Conservation (phyloP, 495 filamentous ascomycete genomes). For the Filosporella fistucella region DNA sequence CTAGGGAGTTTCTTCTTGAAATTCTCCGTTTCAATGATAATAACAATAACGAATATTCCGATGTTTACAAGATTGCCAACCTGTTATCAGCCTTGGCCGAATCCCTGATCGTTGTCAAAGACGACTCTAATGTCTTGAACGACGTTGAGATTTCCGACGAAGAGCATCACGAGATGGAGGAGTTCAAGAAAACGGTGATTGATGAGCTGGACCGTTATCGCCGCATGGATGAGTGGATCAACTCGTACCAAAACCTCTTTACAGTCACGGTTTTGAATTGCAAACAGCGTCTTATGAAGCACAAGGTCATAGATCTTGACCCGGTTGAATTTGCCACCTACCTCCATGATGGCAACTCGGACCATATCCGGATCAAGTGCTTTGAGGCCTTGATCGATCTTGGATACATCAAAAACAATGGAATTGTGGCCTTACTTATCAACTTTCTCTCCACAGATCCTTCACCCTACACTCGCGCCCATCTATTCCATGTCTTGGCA, state of each 20-base stretch:
- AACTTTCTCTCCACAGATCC: conserved; percentile 67
- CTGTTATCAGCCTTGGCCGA: conserved; percentile 78
- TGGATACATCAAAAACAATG: conserved; percentile 58
- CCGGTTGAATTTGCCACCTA: conserved; percentile 74
- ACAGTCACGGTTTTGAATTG: conserved; percentile 79
- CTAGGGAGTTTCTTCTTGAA: conserved; percentile 77
- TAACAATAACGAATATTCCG: conserved; percentile 77
- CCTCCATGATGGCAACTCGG: conserved; percentile 69
- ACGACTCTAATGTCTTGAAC: conserved; percentile 31
- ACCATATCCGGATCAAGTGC: conserved; percentile 75
- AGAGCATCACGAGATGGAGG: conserved; percentile 38
- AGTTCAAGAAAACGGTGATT: conserved; percentile 64
- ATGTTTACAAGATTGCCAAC: conserved; percentile 78
- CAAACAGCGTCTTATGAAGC: conserved; percentile 67
- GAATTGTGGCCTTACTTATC: conserved; percentile 66
- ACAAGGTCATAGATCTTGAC: conserved; percentile 56
- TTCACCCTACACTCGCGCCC: conserved; percentile 73
- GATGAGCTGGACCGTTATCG: conserved; percentile 87
- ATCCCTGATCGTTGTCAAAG: conserved; percentile 54
- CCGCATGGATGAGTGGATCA: conserved; percentile 90
- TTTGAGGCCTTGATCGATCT: conserved; percentile 79
- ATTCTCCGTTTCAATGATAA: conserved; percentile 93
- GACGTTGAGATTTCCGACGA: conserved; percentile 53
- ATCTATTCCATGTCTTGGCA: conserved; percentile 62
- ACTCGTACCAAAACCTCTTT: conserved; percentile 87